A percentile compares a stretch with the other conserved stretches of the same genome.
Evolutionary conservation across 148 eudicot species (phyloP).

Genomic region (Rhododendron williamsianum): DNA sequence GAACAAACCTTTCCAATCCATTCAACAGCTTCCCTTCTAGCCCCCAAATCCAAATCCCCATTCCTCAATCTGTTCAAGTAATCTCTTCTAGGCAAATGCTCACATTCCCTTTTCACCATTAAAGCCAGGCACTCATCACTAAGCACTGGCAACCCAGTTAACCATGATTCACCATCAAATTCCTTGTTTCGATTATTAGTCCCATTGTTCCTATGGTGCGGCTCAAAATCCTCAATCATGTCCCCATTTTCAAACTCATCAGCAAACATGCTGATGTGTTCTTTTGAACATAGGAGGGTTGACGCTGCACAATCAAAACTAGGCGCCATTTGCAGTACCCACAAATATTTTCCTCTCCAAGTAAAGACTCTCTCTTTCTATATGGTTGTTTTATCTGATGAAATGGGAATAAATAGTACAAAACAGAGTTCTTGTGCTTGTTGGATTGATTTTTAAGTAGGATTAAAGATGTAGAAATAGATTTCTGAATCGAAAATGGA

Average conservation of each 20-base stretch:
- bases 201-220: conserved; percentile 20
- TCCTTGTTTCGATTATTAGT: conserved; percentile 11
- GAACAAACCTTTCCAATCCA: conserved; percentile 76
- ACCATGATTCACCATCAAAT: conserved; percentile 18
- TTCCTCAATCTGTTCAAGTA: conserved; percentile 46
- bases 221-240: conserved; percentile 28
- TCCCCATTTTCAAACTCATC: conserved; percentile 29
- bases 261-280: conserved; percentile 38
- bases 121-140: conserved; percentile 49
- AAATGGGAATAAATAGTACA: conserved; percentile 1
- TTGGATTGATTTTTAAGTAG: neutral
- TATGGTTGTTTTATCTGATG: neutral
- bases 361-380: conserved; percentile 1
- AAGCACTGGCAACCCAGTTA: conserved; percentile 27
- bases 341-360: neutral
- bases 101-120: conserved; percentile 44
- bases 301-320: conserved; percentile 52
- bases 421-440: neutral
- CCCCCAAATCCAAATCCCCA: conserved; percentile 58
- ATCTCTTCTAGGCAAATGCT: conserved; percentile 39
- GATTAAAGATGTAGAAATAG: neutral
- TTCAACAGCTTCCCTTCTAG: conserved; percentile 55
- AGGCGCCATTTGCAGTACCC: conserved; percentile 38
- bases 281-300: conserved; percentile 65
- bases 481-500: conserved; percentile 8